These are phyloP conservation scores for Sarocladiaceae sp. DNA, from an alignment of 2,329 filamentous ascomycete genomes.

Conservation along the genomic window DNA sequence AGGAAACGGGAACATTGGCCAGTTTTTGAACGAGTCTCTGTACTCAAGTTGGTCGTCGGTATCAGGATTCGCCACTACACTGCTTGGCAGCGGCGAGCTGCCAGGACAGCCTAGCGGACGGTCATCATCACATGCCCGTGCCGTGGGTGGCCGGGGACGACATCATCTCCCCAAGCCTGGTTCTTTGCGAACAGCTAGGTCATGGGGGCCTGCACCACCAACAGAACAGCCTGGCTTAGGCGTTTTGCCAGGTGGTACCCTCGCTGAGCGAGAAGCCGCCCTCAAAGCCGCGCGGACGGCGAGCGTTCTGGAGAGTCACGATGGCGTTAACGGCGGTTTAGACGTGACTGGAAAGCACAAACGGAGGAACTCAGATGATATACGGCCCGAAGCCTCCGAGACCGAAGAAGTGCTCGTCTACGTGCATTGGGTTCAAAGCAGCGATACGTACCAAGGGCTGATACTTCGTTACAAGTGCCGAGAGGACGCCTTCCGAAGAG, in stretches of 20 bases:
- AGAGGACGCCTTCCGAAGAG: conserved; percentile 73
- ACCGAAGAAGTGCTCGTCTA: conserved; percentile 71
- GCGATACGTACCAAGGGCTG: conserved; percentile 86
- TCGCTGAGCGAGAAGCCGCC: conserved; percentile 46
- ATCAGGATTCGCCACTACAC: conserved; percentile 45
- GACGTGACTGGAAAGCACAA: conserved; percentile 54
- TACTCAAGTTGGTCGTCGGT: conserved; percentile 49
- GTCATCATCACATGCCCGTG: conserved; percentile 3
- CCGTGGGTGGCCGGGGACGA: not conserved
- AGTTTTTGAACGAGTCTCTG: conserved; percentile 45
- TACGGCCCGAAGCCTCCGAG: conserved; percentile 45
- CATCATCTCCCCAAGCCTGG: conserved; percentile 9
- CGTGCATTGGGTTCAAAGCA: conserved; percentile 74
- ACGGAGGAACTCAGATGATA: conserved; percentile 62
- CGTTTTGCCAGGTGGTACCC: conserved; percentile 49
- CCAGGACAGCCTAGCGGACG: not conserved
- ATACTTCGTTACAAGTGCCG: conserved; percentile 86
- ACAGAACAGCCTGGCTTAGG: conserved; percentile 28
- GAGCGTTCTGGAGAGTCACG: conserved; percentile 54
- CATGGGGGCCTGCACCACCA: conserved; percentile 49
- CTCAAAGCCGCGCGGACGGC: conserved; percentile 51
- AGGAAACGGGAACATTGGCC: conserved; percentile 30
- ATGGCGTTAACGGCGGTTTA: conserved; percentile 52
- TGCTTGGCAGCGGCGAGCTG: conserved; percentile 24
- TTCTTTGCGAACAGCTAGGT: conserved; percentile 6